Conservation (phyloP, 202 grass and related monocot species). For the Schoenoplectus triqueter region DNA sequence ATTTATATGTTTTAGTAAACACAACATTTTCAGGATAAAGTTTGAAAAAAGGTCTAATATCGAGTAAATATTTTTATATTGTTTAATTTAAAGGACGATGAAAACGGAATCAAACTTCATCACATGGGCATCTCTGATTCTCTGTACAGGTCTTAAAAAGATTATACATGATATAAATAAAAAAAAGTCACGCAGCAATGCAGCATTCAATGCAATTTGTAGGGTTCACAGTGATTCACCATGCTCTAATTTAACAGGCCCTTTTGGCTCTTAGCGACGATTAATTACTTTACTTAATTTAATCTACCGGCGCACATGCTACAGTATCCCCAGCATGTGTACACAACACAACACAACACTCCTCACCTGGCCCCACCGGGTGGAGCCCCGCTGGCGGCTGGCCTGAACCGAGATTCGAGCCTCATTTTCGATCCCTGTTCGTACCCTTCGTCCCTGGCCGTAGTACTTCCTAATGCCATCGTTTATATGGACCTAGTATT, state of each 20-base stretch:
- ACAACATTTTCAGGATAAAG: no score
- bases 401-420: not conserved
- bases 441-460: conserved; percentile 51
- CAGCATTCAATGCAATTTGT: no score
- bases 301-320: not conserved
- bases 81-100: no score
- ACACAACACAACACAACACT: not conserved
- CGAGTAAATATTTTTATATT: no score
- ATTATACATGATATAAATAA: no score
- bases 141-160: no score
- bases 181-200: no score
- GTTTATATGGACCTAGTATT: not conserved
- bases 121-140: no score
- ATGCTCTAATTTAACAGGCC: not conserved
- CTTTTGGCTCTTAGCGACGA: not conserved
- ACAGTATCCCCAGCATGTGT: not conserved
- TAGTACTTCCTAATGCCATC: conserved; percentile 39
- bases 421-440: conserved; percentile 26
- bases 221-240: no score
- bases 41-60: no score
- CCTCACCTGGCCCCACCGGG: not conserved
- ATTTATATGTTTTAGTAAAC: no score
- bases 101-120: no score
- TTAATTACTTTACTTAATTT: not conserved
- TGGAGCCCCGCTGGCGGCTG: not conserved